phyloP scores from a whole-genome alignment of 257 asterid species.

The Solanum rostratum region DNA sequence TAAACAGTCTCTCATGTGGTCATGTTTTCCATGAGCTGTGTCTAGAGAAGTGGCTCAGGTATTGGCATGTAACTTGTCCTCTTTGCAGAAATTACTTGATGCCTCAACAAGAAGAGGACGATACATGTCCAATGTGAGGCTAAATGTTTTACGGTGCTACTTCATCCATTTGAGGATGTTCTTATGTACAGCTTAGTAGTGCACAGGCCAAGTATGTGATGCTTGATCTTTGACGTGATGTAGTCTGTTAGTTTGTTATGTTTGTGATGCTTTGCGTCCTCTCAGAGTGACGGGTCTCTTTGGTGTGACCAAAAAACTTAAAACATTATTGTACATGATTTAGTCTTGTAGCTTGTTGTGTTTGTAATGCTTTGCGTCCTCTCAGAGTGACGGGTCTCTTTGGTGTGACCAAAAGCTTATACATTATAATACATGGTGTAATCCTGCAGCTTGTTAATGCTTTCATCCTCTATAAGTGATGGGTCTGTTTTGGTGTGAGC shows the following conservation, averaged over 20 bases:
- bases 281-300: slow-evolving; percentile 6
- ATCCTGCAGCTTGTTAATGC: neutral
- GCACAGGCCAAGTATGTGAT: slow-evolving; percentile 4
- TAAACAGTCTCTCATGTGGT: slow-evolving; percentile 65
- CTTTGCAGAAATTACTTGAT: slow-evolving; percentile 75
- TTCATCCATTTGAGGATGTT: neutral
- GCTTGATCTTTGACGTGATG: neutral
- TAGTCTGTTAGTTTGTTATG: neutral
- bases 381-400: slow-evolving; percentile 5
- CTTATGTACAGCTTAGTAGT: slow-evolving; percentile 30
- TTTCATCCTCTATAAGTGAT: neutral
- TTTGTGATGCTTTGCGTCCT: slow-evolving; percentile 5
- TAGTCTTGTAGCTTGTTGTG: neutral
- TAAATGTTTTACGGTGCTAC: neutral
- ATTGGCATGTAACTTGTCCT: slow-evolving; percentile 83
- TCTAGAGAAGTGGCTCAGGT: slow-evolving; percentile 77
- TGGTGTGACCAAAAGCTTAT: neutral
- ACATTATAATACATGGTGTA: slow-evolving; percentile 1
- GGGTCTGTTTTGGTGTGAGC: neutral
- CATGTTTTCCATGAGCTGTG: slow-evolving; percentile 73
- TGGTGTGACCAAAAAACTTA: neutral
- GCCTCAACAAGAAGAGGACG: slow-evolving; percentile 53
- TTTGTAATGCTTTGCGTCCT: slow-evolving; percentile 3
- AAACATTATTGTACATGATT: neutral
- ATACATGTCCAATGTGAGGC: slow-evolving; percentile 70